A percentile compares a stretch with the other conserved stretches of the same genome.
phyloP scores from a whole-genome alignment of 106 monocot species.

The Dendrobium huoshanense region DNA sequence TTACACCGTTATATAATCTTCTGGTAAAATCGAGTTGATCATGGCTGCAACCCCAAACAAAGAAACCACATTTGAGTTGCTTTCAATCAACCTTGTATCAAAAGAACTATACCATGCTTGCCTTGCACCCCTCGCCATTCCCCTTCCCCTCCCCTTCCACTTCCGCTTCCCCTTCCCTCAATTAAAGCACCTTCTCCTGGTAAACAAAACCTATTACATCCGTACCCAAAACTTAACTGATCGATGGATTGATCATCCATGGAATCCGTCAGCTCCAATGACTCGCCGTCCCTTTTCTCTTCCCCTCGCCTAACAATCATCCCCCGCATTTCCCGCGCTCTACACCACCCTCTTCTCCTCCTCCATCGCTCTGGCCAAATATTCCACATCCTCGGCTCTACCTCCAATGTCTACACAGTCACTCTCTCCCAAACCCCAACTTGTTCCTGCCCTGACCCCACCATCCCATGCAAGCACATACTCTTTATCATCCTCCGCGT shows the following conservation, averaged over 20 bases:
- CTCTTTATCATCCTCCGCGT: conserved; percentile 88
- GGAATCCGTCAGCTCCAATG: conserved; percentile 31
- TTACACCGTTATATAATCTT: no score
- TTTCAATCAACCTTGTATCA: no score
- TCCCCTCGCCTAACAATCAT: neutral
- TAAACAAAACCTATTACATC: neutral
- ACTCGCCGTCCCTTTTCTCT: neutral
- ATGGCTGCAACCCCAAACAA: no score
- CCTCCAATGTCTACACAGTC: conserved; percentile 83
- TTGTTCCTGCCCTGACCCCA: conserved; percentile 84
- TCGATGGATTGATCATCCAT: neutral
- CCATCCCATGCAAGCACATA: conserved; percentile 80
- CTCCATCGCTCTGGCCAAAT: conserved; percentile 47
- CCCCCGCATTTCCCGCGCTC: conserved; percentile 32
- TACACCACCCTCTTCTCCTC: conserved; percentile 61
- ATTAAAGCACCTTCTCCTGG: neutral
- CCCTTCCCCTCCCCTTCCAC: neutral
- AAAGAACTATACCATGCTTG: no score
- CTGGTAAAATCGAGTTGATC: no score
- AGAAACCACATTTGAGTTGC: no score
- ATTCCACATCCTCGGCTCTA: conserved; percentile 80
- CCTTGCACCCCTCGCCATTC: no score
- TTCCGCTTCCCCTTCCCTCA: neutral
- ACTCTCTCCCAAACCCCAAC: conserved; percentile 38
- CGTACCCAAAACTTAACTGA: neutral